These are phyloP conservation scores for Didymella segeticola DNA, from an alignment of 2,329 filamentous ascomycete genomes.

Conservation along the genomic window DNA sequence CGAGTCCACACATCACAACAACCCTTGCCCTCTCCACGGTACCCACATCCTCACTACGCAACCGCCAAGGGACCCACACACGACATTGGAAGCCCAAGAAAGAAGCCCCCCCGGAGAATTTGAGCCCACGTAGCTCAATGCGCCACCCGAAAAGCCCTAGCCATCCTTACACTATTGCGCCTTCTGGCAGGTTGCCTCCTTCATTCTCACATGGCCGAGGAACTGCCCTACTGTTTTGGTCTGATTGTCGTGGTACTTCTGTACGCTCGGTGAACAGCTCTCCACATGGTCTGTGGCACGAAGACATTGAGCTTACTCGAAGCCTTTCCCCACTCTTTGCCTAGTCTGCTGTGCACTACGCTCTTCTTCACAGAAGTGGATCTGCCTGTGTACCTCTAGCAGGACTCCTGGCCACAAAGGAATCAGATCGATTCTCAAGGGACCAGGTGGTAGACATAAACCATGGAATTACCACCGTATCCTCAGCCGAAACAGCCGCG, in stretches of 20 bases:
- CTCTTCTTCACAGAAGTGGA: slow-evolving; percentile 9
- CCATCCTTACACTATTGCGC: slow-evolving; percentile 47
- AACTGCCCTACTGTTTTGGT: slow-evolving; percentile 42
- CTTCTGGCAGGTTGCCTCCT: slow-evolving; percentile 55
- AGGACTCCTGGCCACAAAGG: slow-evolving; percentile 7
- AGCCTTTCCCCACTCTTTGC: slow-evolving; percentile 8
- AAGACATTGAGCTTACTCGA: neutral
- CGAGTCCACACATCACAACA: slow-evolving; percentile 13
- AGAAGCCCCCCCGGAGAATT: neutral
- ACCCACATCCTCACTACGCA: slow-evolving; percentile 3
- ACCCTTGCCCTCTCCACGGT: neutral
- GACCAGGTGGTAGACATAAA: slow-evolving; percentile 4
- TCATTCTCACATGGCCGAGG: slow-evolving; percentile 54
- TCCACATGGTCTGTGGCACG: neutral
- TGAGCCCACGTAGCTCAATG: slow-evolving; percentile 48
- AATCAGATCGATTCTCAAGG: neutral
- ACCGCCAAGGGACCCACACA: slow-evolving; percentile 1
- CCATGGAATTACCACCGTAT: slow-evolving; percentile 1
- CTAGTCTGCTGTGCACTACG: slow-evolving; percentile 7
- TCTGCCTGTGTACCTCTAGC: neutral
- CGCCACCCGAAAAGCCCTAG: slow-evolving; percentile 52
- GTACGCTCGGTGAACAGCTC: slow-evolving; percentile 1
- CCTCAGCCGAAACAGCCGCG: neutral
- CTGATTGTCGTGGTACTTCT: slow-evolving; percentile 7
- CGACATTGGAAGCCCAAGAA: slow-evolving; percentile 3